Percentiles rank a stretch among this genome's conserved stretches.
Evolutionary conservation across 306 rosid species (phyloP).

Genomic region (Dalbergia cultrata): DNA sequence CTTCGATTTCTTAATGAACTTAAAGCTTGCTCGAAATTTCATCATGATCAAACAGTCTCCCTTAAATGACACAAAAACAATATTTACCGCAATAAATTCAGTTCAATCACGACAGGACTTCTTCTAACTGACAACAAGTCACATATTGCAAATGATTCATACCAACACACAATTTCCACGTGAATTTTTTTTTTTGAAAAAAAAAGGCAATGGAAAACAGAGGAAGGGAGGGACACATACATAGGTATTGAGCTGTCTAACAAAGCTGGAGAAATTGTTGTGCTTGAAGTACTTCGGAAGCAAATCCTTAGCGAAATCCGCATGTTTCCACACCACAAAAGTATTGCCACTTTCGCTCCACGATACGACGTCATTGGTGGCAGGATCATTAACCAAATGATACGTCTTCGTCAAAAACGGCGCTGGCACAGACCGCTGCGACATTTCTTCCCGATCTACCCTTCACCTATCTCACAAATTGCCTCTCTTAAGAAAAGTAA

Average conservation of each 20-base stretch:
- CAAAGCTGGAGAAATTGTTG: constrained; percentile 97
- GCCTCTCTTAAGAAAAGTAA: neutral
- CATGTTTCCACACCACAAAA: constrained; percentile 85
- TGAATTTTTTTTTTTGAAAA: too few species aligned
- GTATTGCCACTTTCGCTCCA: constrained; percentile 78
- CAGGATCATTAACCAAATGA: constrained; percentile 73
- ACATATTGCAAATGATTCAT: neutral
- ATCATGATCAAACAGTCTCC: neutral
- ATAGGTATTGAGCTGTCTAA: constrained; percentile 95
- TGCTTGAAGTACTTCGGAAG: constrained; percentile 88
- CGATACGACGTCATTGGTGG: constrained; percentile 71
- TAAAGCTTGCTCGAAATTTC: neutral
- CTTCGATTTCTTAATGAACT: neutral
- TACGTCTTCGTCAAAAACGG: constrained; percentile 88
- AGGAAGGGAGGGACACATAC: constrained; percentile 52
- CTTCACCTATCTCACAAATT: constrained; percentile 52
- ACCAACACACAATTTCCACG: neutral
- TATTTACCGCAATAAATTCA: too few species aligned
- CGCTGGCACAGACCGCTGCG: constrained; percentile 74
- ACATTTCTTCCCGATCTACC: constrained; percentile 63
- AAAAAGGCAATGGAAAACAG: too few species aligned
- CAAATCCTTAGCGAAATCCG: constrained; percentile 82
- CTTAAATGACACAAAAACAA: too few species aligned
- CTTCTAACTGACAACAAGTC: neutral
- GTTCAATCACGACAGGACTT: neutral